A percentile compares a stretch with the other conserved stretches of the same genome.
These are phyloP conservation scores for Taphrina pruni DNA, from an alignment of 1,139 yeast species.

Conservation along the genomic window DNA sequence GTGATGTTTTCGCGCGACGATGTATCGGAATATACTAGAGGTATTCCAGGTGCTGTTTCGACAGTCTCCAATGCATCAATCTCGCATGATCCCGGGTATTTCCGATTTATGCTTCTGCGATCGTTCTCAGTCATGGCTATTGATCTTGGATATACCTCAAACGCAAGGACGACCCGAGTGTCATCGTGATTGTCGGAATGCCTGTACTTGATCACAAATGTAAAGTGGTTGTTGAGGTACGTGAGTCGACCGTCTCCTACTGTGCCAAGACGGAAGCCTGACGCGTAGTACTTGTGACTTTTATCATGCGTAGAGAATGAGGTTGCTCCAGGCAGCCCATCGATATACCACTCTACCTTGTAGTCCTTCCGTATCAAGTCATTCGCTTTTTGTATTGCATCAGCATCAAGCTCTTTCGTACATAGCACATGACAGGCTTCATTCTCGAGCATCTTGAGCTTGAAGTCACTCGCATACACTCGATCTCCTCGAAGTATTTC, in stretches of 20 bases:
- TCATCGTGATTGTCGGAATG: slow-evolving; percentile 56
- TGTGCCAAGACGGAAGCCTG: slow-evolving; percentile 87
- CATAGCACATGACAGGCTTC: slow-evolving; percentile 70
- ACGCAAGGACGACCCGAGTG: slow-evolving; percentile 75
- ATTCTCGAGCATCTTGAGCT: slow-evolving; percentile 66
- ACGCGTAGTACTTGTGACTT: slow-evolving; percentile 72
- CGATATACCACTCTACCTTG: slow-evolving; percentile 75
- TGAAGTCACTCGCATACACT: slow-evolving; percentile 74
- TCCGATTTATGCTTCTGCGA: slow-evolving; percentile 10
- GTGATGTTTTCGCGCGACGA: slow-evolving; percentile 50
- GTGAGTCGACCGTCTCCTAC: slow-evolving; percentile 61
- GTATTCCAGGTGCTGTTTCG: slow-evolving; percentile 11
- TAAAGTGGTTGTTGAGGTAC: slow-evolving; percentile 77
- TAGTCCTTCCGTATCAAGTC: slow-evolving; percentile 71
- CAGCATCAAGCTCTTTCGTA: slow-evolving; percentile 61
- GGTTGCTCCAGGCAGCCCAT: slow-evolving; percentile 88
- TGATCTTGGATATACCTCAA: slow-evolving; percentile 87
- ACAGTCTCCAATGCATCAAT: slow-evolving; percentile 9
- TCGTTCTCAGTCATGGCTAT: slow-evolving; percentile 28
- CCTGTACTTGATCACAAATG: slow-evolving; percentile 79
- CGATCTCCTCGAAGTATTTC: slow-evolving; percentile 84
- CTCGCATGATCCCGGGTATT: slow-evolving; percentile 26
- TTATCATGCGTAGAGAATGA: slow-evolving; percentile 71
- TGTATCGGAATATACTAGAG: slow-evolving; percentile 50
- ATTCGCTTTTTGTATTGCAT: slow-evolving; percentile 63